Conservation (phyloP, 148 eudicot species). For the Dysphania ambrosioides region DNA sequence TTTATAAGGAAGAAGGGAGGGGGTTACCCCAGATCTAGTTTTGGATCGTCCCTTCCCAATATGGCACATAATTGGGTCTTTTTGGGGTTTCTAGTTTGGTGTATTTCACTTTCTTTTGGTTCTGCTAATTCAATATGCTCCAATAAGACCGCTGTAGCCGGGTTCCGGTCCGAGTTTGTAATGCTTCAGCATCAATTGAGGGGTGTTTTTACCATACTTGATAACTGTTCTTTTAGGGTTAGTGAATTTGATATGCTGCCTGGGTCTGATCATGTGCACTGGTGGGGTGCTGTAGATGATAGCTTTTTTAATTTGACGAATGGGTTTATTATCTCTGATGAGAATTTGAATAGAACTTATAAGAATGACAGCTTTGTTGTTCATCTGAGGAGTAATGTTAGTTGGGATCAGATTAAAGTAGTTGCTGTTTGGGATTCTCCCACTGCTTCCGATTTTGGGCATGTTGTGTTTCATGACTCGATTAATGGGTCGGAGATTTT, state of each 20-base stretch:
- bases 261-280: slow-evolving; percentile 72
- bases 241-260: slow-evolving; percentile 75
- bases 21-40: slow-evolving; percentile 35
- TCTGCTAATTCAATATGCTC: slow-evolving; percentile 42
- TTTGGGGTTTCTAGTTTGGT: slow-evolving; percentile 24
- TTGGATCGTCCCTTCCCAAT: slow-evolving; percentile 24
- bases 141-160: slow-evolving; percentile 39
- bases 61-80: slow-evolving; percentile 29
- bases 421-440: slow-evolving; percentile 74
- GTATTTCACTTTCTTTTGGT: slow-evolving; percentile 12
- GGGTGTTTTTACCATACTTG: slow-evolving; percentile 56
- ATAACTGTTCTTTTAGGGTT: slow-evolving; percentile 81
- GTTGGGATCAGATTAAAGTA: slow-evolving; percentile 66
- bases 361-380: slow-evolving; percentile 71
- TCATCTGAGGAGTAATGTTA: slow-evolving; percentile 51
- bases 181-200: slow-evolving; percentile 90
- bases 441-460: slow-evolving; percentile 76
- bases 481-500: slow-evolving; percentile 29
- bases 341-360: slow-evolving; percentile 49
- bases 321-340: slow-evolving; percentile 70
- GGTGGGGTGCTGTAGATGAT: slow-evolving; percentile 79
- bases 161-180: slow-evolving; percentile 51
- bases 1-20: slow-evolving; percentile 8
- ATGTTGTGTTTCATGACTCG: slow-evolving; percentile 41
- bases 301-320: slow-evolving; percentile 62